A percentile compares a stretch with the other conserved stretches of the same genome.
Evolutionary conservation across 345 rosid species (phyloP).

Genomic region (Rhizophora apiculata): DNA sequence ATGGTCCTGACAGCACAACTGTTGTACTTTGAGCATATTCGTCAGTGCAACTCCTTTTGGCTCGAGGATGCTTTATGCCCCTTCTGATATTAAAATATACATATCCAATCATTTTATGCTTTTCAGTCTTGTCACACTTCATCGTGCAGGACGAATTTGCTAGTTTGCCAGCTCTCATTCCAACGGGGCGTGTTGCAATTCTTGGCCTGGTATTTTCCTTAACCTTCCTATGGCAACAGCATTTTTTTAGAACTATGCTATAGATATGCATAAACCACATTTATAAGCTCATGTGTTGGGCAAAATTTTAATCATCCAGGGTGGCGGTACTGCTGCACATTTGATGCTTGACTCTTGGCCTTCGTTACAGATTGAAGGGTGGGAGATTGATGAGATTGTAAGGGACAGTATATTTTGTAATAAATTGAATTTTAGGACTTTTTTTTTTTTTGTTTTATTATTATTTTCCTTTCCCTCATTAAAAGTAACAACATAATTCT

Average conservation of each 20-base stretch:
- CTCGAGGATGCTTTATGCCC: not conserved
- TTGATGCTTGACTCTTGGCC: constrained; percentile 82
- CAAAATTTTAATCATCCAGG: constrained; percentile 34
- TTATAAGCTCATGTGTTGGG: not conserved
- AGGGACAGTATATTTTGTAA: constrained; percentile 12
- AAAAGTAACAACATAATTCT: not conserved
- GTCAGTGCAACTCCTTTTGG: not conserved
- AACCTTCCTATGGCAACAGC: not conserved
- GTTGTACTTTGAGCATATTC: not conserved
- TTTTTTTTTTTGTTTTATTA: not conserved
- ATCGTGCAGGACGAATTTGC: constrained; percentile 69
- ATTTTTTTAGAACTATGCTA: not conserved
- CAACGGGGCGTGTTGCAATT: constrained; percentile 72
- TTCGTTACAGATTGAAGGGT: constrained; percentile 65
- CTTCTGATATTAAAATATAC: not conserved
- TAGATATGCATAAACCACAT: not conserved
- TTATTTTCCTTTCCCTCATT: not conserved
- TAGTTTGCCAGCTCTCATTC: constrained; percentile 64
- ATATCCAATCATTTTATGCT: not conserved
- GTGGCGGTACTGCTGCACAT: constrained; percentile 91
- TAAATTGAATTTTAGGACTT: not conserved
- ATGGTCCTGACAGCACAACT: too few relatives aligned
- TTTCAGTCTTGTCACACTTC: not conserved
- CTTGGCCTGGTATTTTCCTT: constrained; percentile 60
- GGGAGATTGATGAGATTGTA: constrained; percentile 75